phyloP scores from a whole-genome alignment of 1,139 yeast genomes.

The Suhomyces yuchorum region DNA sequence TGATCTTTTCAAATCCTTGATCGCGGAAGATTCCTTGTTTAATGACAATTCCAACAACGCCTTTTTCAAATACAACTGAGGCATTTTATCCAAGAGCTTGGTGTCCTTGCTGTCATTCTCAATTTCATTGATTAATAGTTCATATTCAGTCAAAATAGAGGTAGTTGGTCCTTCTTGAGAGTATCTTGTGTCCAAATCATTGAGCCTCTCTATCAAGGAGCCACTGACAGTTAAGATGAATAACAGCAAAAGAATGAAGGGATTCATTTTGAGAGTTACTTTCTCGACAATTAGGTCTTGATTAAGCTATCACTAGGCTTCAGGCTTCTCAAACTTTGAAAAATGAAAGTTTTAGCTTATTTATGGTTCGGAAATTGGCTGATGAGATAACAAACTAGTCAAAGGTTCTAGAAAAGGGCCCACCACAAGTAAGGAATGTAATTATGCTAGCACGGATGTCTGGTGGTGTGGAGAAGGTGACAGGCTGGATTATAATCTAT shows the following conservation, averaged over 20 bases:
- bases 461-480: neutral
- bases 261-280: conserved; percentile 2
- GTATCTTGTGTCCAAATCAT: conserved; percentile 15
- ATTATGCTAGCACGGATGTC: neutral
- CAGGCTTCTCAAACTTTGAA: too few species aligned
- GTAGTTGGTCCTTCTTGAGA: conserved; percentile 30
- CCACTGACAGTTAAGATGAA: conserved; percentile 9
- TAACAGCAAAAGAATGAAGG: conserved; percentile 5
- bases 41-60: conserved; percentile 56
- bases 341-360: neutral
- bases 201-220: conserved; percentile 8
- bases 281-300: neutral
- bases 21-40: conserved; percentile 49
- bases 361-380: too few species aligned
- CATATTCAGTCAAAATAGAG: conserved; percentile 29
- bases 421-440: neutral
- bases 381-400: neutral
- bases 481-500: neutral
- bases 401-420: neutral
- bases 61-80: conserved; percentile 52
- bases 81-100: conserved; percentile 14
- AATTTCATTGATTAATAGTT: conserved; percentile 21
- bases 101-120: conserved; percentile 7
- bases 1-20: conserved; percentile 48
- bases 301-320: too few species aligned